A percentile compares a stretch with the other conserved stretches of the same genome.
Evolutionary conservation across 2,329 filamentous ascomycete species (phyloP).

Genomic region (Podosphaera xanthii): DNA sequence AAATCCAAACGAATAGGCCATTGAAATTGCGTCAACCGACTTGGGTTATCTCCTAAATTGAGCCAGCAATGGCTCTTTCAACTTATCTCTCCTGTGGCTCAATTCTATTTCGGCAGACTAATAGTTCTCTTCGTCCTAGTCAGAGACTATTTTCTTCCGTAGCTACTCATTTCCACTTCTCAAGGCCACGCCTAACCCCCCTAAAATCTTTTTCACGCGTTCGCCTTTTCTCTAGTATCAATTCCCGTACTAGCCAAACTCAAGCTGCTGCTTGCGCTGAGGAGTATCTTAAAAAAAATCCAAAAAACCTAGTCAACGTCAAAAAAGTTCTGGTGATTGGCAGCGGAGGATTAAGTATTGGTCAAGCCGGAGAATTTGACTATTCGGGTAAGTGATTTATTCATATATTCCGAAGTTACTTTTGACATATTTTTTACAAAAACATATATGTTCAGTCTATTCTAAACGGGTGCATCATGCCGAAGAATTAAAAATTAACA

Average conservation of each 20-base stretch:
- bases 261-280: constrained; percentile 60
- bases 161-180: constrained; percentile 9
- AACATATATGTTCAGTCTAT: background rate
- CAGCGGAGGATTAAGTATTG: constrained; percentile 84
- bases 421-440: no score
- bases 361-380: constrained; percentile 94
- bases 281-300: constrained; percentile 41
- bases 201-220: constrained; percentile 11
- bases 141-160: constrained; percentile 14
- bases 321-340: constrained; percentile 97
- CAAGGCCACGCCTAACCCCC: constrained; percentile 7
- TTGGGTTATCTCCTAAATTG: background rate
- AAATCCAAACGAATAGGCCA: background rate
- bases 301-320: constrained; percentile 59
- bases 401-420: background rate
- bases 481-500: constrained; percentile 6
- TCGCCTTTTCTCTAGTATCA: constrained; percentile 15
- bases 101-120: background rate
- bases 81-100: background rate
- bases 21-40: background rate
- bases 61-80: background rate
- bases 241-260: constrained; percentile 15
- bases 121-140: constrained; percentile 8
- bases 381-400: constrained; percentile 50
- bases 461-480: background rate